Evolutionary conservation across 2,329 filamentous ascomycete species (phyloP).

Genomic region (Sclerotiophoma versabilis): DNA sequence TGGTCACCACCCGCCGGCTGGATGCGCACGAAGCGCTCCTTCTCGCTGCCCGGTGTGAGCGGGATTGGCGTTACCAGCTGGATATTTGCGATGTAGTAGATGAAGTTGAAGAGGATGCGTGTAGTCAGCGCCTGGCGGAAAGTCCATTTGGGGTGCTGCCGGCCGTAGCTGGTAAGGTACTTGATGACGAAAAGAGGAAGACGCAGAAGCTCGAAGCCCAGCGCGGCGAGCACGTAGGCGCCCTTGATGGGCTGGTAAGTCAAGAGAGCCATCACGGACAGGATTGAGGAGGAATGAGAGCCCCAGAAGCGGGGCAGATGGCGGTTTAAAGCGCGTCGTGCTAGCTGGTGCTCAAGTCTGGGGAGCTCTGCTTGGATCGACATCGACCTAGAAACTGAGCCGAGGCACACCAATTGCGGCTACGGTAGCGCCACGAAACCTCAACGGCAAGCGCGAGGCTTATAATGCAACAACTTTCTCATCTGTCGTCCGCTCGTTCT

Average conservation of each 20-base stretch:
- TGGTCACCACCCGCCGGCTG: conserved; percentile 24
- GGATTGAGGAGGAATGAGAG: too few relatives aligned
- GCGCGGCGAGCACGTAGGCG: conserved; percentile 47
- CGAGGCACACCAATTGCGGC: too few relatives aligned
- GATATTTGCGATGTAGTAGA: conserved; percentile 44
- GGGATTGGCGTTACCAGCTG: conserved; percentile 40
- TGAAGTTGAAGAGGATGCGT: conserved; percentile 41
- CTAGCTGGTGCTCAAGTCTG: conserved; percentile 1
- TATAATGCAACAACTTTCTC: too few relatives aligned
- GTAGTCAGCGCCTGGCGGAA: conserved; percentile 49
- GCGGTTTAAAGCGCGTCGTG: conserved; percentile 5
- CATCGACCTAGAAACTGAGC: conserved; percentile 1
- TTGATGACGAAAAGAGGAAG: conserved; percentile 52
- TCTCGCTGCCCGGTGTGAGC: conserved; percentile 48
- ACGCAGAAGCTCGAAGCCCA: conserved; percentile 44
- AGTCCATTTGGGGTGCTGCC: conserved; percentile 51
- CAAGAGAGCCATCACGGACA: conserved; percentile 28
- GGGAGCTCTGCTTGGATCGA: not conserved
- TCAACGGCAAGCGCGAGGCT: too few relatives aligned
- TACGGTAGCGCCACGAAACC: too few relatives aligned
- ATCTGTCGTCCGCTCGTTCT: too few relatives aligned
- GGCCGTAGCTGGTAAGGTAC: conserved; percentile 46
- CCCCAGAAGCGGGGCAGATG: not conserved
- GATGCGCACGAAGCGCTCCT: conserved; percentile 49
- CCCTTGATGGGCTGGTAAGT: conserved; percentile 51